Percentiles rank a stretch among this genome's conserved stretches.
phyloP scores from a whole-genome alignment of 805 yeast species.

The Suhomyces kilbournensis region DNA sequence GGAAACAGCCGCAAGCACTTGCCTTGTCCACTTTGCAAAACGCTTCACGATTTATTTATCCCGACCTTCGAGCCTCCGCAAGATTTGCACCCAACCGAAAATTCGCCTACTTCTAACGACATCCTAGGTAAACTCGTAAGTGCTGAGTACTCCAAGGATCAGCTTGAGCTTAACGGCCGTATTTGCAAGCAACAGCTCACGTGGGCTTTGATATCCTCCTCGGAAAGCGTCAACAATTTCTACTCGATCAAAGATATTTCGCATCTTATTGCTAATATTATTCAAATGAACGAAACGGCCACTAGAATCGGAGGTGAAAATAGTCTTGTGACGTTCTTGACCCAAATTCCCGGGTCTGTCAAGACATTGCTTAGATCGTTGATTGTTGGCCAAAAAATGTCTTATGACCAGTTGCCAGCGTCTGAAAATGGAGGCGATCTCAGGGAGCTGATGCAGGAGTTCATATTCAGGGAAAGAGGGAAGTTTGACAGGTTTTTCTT shows the following conservation, averaged over 20 bases:
- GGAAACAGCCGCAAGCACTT: conserved; percentile 19
- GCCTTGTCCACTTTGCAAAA: conserved; percentile 52
- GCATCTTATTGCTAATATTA: conserved; percentile 42
- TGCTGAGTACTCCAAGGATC: not conserved
- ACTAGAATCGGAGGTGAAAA: conserved; percentile 46
- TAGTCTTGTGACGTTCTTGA: conserved; percentile 22
- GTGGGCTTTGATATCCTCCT: not conserved
- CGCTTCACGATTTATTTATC: conserved; percentile 41
- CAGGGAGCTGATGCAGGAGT: conserved; percentile 14
- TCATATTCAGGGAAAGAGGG: conserved; percentile 20
- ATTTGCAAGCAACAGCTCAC: not conserved
- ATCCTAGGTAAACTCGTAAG: not conserved
- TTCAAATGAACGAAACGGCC: conserved; percentile 58
- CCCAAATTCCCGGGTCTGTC: conserved; percentile 24
- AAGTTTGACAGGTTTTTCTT: conserved; percentile 32
- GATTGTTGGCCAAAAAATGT: conserved; percentile 34
- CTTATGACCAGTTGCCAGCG: not conserved
- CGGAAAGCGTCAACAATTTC: not conserved
- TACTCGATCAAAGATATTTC: conserved; percentile 20
- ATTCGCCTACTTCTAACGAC: too few species aligned
- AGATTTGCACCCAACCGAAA: conserved; percentile 1
- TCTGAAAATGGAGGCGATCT: not conserved
- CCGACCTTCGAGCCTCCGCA: conserved; percentile 35
- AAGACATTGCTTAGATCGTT: conserved; percentile 38
- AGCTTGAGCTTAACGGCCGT: not conserved